Base-by-base conservation (phyloP, 2,329 filamentous ascomycete genomes). In the Chalaropsis ovoidea region DNA sequence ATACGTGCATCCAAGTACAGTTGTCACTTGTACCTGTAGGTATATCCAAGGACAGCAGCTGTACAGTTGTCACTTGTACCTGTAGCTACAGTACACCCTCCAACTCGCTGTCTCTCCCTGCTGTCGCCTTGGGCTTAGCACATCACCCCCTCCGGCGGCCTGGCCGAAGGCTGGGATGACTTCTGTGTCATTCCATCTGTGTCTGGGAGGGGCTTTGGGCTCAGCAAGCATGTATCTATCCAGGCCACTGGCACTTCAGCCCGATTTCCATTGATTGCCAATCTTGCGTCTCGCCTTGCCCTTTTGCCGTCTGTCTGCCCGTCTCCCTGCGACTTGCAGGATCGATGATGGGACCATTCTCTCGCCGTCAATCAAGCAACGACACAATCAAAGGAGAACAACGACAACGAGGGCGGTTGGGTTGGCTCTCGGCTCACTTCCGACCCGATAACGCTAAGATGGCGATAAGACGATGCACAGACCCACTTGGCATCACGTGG, bases 151-250 rank as follows among this genome's bases (percentile, higher is more conserved):
- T 19, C 52, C 10, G 52, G 52, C 52, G 52, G 52, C 52, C 52
- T 56, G 52, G 10, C 52, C 52, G 52, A 56, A 56, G 52, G 22
- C 52, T 56, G 24, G 52, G 52, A 35, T 56, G n/a, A 31, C 24
- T 56, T 56, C 52, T 56, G 22, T 31, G 24, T 19, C 52, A 17
- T 56, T 56, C 52, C 52, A 56, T 35, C 10, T 56, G 52, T 56
- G 31, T 56, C 52, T 56, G 17, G 24, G 22, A 31, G 24, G 22
- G n/a, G 3, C 31, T 3, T 10, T 35, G 24, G 7, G 19, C 13
- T 31, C 31, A 31, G 31, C n/a, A 49, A 49, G n/a, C 45, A 49
- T 31, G 31, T 31, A 31, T 31, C 31, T 31, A 6, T 31, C 3
- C 6, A 31, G 3, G 3, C 6, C 31, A 3, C 31, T 22, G 19